Evolutionary conservation across 768 basidiomycete species (phyloP), one percentile per base, ranked within the genome.

Genomic region (Lyophyllum atratum): DNA sequence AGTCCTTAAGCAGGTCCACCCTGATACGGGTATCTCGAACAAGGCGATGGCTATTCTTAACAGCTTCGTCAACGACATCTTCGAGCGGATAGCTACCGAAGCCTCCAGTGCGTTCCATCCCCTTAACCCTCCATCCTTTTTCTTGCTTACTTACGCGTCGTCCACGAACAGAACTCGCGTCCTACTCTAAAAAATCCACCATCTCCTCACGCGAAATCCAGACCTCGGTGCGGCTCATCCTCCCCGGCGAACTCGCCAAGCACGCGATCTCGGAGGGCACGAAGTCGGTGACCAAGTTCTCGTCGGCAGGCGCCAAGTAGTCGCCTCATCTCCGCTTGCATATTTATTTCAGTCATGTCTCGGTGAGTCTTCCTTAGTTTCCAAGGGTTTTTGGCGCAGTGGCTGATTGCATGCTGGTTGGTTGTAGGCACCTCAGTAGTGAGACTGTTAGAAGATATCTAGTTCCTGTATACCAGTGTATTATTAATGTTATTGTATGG

Each of bases 131-230:
- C n/a, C 11, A 19, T 46, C 12, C 49, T 19, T 40, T 8, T 26
- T 22, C 24, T n/a, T 1, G 14, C 9, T 31, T 52, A 47, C 46
- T 59, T 10, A 60, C 58, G 28, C 33, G 3, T 37, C 29, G 17
- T 8, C 26, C 50, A n/a, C n/a, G 55, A 58, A 52, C 66, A 93
- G 92, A 96, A 77, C 93, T 98, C 68, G 94, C 95, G 54, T 85
- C 93, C 1, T 98, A 98, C 83, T 97, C 95, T 54, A 96, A 98
- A 85, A 96, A 97, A 77, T 97, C 96, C 3, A 98, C 96, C 43
- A 98, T 98, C 73, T 96, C 95, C 19, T 97, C 94, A 22, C 92
- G 96, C 58, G 96, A 98, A 76, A 98, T 98, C 69, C 96, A 98
- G 76, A 98, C 96, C 28, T 84, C 92, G 39, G 95, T 97, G 49